A percentile compares a stretch with the other conserved stretches of the same genome.
Conservation (phyloP, 768 basidiomycete genomes). For the Russula sp. region DNA sequence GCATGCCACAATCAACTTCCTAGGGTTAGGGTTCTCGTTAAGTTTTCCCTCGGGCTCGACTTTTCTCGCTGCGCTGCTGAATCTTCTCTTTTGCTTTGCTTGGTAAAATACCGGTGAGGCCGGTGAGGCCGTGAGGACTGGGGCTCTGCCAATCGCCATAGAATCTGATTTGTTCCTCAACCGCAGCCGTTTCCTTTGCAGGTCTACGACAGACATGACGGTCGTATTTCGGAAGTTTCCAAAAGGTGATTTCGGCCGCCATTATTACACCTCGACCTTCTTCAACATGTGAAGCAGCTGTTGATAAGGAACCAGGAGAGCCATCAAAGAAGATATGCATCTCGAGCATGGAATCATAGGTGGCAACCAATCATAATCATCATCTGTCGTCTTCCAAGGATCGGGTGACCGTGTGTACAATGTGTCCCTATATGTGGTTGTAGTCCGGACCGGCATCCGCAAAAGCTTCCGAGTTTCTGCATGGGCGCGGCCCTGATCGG, state of each 20-base stretch:
- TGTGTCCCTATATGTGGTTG: neutral
- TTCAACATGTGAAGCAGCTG: neutral
- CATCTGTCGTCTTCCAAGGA: neutral
- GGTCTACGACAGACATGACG: neutral
- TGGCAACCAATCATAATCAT: neutral
- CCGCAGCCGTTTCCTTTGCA: no score
- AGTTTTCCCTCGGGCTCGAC: neutral
- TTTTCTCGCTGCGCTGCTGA: no score
- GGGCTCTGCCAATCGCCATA: neutral
- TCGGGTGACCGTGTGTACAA: no score
- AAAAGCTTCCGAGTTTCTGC: neutral
- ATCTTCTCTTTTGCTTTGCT: neutral
- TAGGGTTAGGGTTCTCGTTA: neutral
- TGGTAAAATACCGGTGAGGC: neutral
- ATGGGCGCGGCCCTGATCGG: neutral
- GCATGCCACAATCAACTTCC: no score
- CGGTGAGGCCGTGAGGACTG: neutral
- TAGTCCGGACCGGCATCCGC: neutral
- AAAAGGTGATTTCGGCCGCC: neutral
- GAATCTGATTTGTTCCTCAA: neutral
- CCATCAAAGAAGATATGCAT: neutral
- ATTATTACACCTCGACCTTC: no score
- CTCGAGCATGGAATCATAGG: neutral
- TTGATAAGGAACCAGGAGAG: neutral
- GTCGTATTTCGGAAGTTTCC: neutral